Base-by-base conservation (phyloP, 2,329 filamentous ascomycete genomes). In the Ascochyta lentis region DNA sequence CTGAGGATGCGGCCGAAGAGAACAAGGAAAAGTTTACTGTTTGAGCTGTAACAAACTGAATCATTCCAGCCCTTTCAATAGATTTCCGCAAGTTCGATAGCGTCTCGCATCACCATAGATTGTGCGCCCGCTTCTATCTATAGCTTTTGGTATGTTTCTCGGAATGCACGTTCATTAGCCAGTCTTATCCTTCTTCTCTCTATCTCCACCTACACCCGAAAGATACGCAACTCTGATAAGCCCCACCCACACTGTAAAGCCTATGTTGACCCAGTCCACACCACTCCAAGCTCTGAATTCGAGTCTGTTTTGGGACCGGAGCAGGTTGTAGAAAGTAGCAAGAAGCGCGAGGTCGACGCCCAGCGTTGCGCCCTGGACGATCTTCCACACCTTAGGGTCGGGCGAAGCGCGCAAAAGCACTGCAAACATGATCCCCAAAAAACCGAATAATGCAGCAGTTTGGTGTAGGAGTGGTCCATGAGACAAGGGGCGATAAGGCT, bases 11-110 rank as follows among this genome's bases (percentile, higher is more conserved):
- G 3, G 64, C 63, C 6, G 47, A 61, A n/a, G 64, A 66, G 38
- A 68, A 68, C 27, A 56, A 56, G 31, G 51, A 54, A 5, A 68
- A 63, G 31, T 66, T 68, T 22, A 66, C 59, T 34, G 51, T 63
- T 10, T 64, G 54, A 41, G 9, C 10, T 1, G 2, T 15, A 23
- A 23, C 24, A 10, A 19, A 16, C 16, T 7, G 13, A 12, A 10
- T 16, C 41, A 19, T 27, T 4, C 9, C 3, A 16, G 13, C 4
- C 33, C 8, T 27, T 22, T 2, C 24, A 1, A 27, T 24, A 35
- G 5, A 46, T 6, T 23, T 22, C 12, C 6, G 41, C 34, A 27
- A 16, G 31, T 13, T 22, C 9, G 10, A 23, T 6, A 15, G 9
- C 6, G 3, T 13, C 13, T 6, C 33, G 13, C 16, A 22, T 4